Conservation (phyloP, 768 basidiomycete species). For the Sporobolomyces pararoseus region DNA sequence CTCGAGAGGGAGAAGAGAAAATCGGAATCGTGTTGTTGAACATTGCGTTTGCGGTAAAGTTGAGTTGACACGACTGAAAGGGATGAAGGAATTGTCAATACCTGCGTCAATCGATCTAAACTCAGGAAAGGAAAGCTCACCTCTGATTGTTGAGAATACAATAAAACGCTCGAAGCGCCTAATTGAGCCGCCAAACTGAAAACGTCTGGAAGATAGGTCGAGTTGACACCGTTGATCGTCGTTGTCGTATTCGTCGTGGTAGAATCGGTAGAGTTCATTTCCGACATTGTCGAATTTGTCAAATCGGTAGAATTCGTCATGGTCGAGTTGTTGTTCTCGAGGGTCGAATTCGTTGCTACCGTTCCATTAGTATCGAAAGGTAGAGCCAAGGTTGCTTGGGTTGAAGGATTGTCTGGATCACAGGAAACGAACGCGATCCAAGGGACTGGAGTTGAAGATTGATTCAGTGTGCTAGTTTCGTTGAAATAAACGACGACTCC, state of each 20-base stretch:
- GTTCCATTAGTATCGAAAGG: constrained; percentile 4
- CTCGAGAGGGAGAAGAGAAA: constrained; percentile 9
- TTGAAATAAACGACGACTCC: constrained; percentile 30
- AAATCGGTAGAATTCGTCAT: neutral
- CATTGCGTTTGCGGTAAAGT: neutral
- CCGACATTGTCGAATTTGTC: neutral
- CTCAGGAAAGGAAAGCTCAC: too few relatives aligned
- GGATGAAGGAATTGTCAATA: neutral
- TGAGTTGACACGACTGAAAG: constrained; percentile 24
- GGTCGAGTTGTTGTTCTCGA: neutral
- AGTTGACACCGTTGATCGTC: neutral
- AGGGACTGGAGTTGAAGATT: constrained; percentile 16
- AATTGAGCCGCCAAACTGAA: constrained; percentile 19
- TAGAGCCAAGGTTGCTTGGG: neutral
- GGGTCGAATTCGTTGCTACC: constrained; percentile 7
- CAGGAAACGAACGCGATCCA: constrained; percentile 34
- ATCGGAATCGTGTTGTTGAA: constrained; percentile 20
- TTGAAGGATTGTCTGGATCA: constrained; percentile 22
- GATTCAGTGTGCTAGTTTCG: constrained; percentile 8
- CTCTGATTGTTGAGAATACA: constrained; percentile 15
- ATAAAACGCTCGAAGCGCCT: constrained; percentile 17
- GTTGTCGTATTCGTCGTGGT: neutral
- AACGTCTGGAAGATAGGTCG: constrained; percentile 9
- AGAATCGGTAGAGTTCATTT: neutral
- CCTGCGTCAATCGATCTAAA: too few relatives aligned